These are phyloP conservation scores for Debaryomycetaceae sp. DNA, from an alignment of 1,139 yeast species.

Conservation along the genomic window DNA sequence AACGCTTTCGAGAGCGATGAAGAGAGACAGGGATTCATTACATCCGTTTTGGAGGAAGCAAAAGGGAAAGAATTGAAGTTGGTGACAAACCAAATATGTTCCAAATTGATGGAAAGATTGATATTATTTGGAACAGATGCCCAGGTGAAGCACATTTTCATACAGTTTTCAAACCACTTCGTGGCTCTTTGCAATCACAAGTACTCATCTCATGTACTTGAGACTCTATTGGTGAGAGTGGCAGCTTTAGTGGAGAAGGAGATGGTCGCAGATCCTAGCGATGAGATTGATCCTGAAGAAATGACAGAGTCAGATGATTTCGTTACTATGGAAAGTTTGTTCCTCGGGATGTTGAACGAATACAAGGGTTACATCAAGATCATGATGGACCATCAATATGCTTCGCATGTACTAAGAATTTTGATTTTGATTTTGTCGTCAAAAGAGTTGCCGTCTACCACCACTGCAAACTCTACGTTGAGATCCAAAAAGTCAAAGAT, in stretches of 20 bases:
- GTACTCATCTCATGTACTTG: constrained; percentile 91
- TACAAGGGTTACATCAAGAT: constrained; percentile 54
- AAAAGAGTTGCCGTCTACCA: constrained; percentile 74
- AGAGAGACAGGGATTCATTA: constrained; percentile 69
- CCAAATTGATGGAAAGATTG: constrained; percentile 85
- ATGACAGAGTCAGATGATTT: constrained; percentile 36
- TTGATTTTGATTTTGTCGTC: constrained; percentile 72
- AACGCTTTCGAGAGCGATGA: constrained; percentile 75
- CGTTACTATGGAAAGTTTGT: constrained; percentile 60
- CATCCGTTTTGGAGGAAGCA: constrained; percentile 80
- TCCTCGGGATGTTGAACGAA: constrained; percentile 64
- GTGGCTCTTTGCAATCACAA: constrained; percentile 79
- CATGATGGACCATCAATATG: constrained; percentile 74
- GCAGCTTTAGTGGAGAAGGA: constrained; percentile 80
- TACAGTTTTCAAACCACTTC: constrained; percentile 67
- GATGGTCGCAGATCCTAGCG: constrained; percentile 34
- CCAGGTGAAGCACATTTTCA: constrained; percentile 65
- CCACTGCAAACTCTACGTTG: constrained; percentile 67
- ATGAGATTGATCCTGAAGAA: constrained; percentile 25
- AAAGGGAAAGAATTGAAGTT: constrained; percentile 87
- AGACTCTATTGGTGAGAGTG: constrained; percentile 72
- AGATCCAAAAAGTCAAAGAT: constrained; percentile 85
- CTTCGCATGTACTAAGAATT: constrained; percentile 82
- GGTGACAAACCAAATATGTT: constrained; percentile 91
- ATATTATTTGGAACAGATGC: constrained; percentile 61